Evolutionary conservation across 2,329 filamentous ascomycete species (phyloP), one percentile per base, ranked within the genome.

Genomic region (Phyllosticta capitalensis): DNA sequence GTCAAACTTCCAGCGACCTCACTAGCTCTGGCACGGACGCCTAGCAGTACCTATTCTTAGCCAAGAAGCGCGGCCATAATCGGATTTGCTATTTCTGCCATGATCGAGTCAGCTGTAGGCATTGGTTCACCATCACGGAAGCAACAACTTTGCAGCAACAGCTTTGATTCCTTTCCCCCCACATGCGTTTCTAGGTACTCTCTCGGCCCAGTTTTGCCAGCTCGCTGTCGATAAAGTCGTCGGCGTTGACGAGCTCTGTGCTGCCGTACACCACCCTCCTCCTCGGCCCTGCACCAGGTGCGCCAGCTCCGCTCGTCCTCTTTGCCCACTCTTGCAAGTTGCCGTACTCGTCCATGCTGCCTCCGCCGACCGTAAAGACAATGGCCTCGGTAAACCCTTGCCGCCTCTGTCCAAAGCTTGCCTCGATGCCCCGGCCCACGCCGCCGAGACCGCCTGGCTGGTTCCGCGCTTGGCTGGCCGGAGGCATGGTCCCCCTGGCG

Each of bases 341-440:
- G 20, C 92, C 92, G 71, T 97, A 99, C 72, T 99, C 94, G 67
- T 99, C 94, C 89, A 99, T 97, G 71, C 91, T 96, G 50, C 94
- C 94, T 53, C 95, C 94, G 3, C 94, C 94, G 2, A 75, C 90
- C 0, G 90, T 92, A 70, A 96, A 96, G n/a, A 96, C 90, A 58
- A 96, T 87, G 1, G 90, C 89, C 68, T 96, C 92, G 54, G 84
- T 89, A 73, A 92, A 96, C 0, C 90, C 91, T 68, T 96, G 92
- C 58, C 92, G 80, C 62, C 91, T 79, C 74, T 97, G 92, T 1
- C 92, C 94, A 72, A 97, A 97, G 59, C 85, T 95, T 6, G 91
- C 92, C 33, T 83, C 81, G 22, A 87, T 89, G 3, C 90, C 90
- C 71, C 63, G 72, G 38, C 69, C 73, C 68, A 64, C 75, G 74